A percentile compares a stretch with the other conserved stretches of the same genome.
phyloP scores from a whole-genome alignment of 2,329 filamentous ascomycete genomes.

The Epichloe hybrida region DNA sequence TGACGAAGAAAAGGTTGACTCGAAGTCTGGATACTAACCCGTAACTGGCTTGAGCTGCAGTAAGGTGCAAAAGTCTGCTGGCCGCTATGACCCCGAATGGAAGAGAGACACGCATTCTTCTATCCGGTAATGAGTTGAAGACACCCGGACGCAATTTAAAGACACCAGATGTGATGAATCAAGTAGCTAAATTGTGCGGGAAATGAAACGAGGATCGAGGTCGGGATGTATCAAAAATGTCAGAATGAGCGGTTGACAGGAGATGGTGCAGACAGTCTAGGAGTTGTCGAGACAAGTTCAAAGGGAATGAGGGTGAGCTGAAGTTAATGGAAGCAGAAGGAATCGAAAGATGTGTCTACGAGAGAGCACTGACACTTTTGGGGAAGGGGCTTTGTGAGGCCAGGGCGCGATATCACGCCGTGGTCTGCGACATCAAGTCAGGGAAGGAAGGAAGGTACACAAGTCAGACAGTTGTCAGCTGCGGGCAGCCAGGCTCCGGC shows the following conservation, averaged over 20 bases:
- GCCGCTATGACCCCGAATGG: constrained; percentile 23
- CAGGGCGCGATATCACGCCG: not conserved
- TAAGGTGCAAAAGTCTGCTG: constrained; percentile 19
- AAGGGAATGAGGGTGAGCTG: not conserved
- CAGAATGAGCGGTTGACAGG: constrained; percentile 1
- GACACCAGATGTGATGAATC: not conserved
- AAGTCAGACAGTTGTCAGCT: not conserved
- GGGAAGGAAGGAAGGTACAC: not conserved
- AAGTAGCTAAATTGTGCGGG: constrained; percentile 3
- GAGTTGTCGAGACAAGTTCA: not conserved
- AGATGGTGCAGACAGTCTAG: not conserved
- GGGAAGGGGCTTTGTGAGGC: not conserved
- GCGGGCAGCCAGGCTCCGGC: not conserved
- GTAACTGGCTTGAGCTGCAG: constrained; percentile 19
- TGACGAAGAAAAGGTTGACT: not conserved
- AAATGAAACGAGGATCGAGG: not conserved
- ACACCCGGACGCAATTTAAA: not conserved
- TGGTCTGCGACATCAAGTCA: not conserved
- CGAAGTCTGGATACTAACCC: constrained; percentile 16
- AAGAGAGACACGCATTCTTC: constrained; percentile 25
- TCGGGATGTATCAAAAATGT: constrained; percentile 1
- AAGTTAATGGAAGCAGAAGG: not conserved
- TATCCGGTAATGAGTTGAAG: not conserved
- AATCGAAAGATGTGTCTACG: not conserved
- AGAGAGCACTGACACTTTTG: not conserved